These are phyloP conservation scores for Toxoplasma gondii DNA, from an alignment of 169 alveolate species.

Conservation along the genomic window DNA sequence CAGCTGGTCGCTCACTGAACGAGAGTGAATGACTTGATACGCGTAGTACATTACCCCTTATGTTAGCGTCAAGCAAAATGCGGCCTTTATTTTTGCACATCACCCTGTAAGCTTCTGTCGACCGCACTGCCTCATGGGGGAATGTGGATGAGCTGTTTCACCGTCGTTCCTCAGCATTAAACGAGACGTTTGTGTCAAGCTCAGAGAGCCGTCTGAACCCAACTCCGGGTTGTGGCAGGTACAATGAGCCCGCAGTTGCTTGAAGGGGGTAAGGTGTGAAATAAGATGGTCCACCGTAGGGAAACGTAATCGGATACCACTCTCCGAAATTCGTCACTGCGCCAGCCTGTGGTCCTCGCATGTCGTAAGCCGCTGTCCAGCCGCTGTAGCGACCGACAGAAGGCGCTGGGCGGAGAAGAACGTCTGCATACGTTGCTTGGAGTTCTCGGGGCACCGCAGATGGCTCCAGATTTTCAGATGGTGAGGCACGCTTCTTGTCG, in stretches of 20 bases:
- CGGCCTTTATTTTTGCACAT: no score
- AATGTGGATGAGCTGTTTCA: no score
- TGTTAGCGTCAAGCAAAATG: no score
- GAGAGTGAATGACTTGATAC: no score
- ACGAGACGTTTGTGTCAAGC: no score
- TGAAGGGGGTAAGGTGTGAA: background rate
- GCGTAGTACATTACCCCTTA: no score
- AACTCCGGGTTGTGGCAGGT: background rate
- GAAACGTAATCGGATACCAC: slow-evolving; percentile 56
- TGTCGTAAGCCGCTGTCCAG: slow-evolving; percentile 58
- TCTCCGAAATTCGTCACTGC: slow-evolving; percentile 56
- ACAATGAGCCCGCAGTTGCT: background rate
- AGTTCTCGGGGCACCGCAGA: slow-evolving; percentile 24
- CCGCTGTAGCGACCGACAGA: slow-evolving; percentile 48
- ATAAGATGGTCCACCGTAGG: slow-evolving; percentile 1
- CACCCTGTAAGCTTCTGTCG: no score
- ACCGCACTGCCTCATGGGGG: no score
- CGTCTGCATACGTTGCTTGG: slow-evolving; percentile 48
- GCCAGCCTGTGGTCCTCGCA: slow-evolving; percentile 63
- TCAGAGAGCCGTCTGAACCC: background rate
- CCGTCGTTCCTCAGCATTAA: no score
- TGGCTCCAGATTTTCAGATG: background rate
- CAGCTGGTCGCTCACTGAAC: no score
- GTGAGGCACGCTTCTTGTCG: background rate
- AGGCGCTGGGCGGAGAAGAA: slow-evolving; percentile 35